These are phyloP conservation scores for Diplogelasinospora grovesii DNA, from an alignment of 495 filamentous ascomycete species.

Conservation along the genomic window DNA sequence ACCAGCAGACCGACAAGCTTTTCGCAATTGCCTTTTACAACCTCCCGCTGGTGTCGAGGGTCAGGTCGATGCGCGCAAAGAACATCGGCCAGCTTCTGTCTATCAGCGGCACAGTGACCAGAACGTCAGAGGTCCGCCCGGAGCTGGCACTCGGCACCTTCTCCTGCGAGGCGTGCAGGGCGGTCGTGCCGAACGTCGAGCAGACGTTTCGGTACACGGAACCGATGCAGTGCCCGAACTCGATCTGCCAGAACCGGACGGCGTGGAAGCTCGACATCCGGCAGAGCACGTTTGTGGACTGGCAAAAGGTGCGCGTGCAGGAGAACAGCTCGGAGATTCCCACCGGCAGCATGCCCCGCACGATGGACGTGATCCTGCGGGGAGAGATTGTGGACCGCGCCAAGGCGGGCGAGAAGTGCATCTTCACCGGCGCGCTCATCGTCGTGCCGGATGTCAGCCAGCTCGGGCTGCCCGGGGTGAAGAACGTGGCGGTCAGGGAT, in stretches of 20 bases:
- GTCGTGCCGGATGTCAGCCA: slow-evolving; percentile 97
- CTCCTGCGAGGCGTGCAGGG: slow-evolving; percentile 77
- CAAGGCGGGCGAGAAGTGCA: slow-evolving; percentile 95
- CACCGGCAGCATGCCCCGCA: slow-evolving; percentile 96
- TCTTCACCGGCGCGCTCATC: slow-evolving; percentile 94
- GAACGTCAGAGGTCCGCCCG: slow-evolving; percentile 93
- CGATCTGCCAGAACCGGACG: slow-evolving; percentile 79
- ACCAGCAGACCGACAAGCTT: slow-evolving; percentile 93
- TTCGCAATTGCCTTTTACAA: slow-evolving; percentile 97
- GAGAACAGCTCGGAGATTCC: slow-evolving; percentile 98
- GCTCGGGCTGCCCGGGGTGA: slow-evolving; percentile 79
- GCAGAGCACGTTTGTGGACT: slow-evolving; percentile 96
- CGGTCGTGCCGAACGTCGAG: slow-evolving; percentile 80
- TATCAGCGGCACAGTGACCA: slow-evolving; percentile 91
- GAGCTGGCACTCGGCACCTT: slow-evolving; percentile 92
- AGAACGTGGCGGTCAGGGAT: slow-evolving; percentile 80
- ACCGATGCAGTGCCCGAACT: slow-evolving; percentile 89
- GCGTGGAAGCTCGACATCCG: slow-evolving; percentile 94
- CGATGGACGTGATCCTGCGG: slow-evolving; percentile 95
- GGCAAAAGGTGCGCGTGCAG: slow-evolving; percentile 96
- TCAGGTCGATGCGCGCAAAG: slow-evolving; percentile 82
- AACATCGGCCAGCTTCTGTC: slow-evolving; percentile 89
- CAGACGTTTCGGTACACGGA: slow-evolving; percentile 98
- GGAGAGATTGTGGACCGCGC: slow-evolving; percentile 97
- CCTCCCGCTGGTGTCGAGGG: slow-evolving; percentile 82